A percentile compares a stretch with the other conserved stretches of the same genome.
Conservation (phyloP, 1,284 basidiomycete genomes). For the Ceratobasidium sp. region DNA sequence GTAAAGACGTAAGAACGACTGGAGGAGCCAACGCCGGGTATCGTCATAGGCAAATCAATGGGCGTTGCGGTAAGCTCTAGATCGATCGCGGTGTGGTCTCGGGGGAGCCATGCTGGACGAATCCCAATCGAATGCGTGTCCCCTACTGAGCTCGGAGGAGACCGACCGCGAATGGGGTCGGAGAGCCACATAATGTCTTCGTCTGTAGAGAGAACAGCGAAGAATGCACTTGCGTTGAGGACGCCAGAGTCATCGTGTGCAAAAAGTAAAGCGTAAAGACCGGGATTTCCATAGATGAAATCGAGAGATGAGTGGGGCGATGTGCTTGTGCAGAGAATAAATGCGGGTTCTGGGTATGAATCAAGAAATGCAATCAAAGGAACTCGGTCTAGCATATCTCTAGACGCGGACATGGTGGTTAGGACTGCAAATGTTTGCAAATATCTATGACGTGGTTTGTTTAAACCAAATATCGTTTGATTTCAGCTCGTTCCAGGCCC, state of each 20-base stretch:
- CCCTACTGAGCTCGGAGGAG: background rate
- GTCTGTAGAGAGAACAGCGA: background rate
- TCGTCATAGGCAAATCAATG: background rate
- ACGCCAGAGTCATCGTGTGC: background rate
- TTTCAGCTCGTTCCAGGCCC: no score
- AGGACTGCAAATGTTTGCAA: background rate
- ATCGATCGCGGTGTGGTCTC: background rate
- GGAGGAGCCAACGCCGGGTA: background rate
- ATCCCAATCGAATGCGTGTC: background rate
- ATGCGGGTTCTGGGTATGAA: conserved; percentile 12
- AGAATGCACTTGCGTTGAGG: background rate
- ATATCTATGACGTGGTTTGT: background rate
- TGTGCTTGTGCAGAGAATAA: background rate
- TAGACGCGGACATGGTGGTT: conserved; percentile 1
- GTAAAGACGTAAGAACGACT: conserved; percentile 4
- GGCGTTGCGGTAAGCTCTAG: conserved; percentile 1
- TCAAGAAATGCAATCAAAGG: conserved; percentile 15
- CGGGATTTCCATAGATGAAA: conserved; percentile 5
- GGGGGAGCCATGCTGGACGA: conserved; percentile 1
- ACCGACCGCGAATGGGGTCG: background rate
- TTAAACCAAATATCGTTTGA: no score
- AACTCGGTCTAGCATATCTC: background rate
- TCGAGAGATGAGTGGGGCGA: background rate
- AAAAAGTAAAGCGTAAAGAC: background rate
- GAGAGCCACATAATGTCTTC: background rate